Base-by-base conservation (phyloP, 345 rosid species). In the Gossypium anomalum region DNA sequence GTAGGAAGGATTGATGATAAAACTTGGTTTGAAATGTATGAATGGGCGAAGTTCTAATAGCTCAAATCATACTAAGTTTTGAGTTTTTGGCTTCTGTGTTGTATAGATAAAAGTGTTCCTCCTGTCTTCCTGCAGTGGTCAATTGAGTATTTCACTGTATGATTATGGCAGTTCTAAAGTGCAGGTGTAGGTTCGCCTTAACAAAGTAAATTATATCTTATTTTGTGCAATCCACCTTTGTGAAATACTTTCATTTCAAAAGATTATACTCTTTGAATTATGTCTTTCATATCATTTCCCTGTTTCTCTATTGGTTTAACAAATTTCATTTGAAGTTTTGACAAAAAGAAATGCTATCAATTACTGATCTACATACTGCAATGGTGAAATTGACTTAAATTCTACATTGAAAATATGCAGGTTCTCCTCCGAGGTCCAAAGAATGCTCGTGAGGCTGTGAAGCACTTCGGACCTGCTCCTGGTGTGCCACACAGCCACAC, bases 401-500 rank as follows among this genome's bases (percentile, higher is more conserved):
- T 68, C 22, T 34, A n/a, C 56, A 12, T 27, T 71, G 19, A 63
- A 67, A 58, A 57, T 29, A 13, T 61, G 20, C 72, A 90, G 92
- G 80, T 90, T 78, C 89, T 90, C 59, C 87, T 90, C 19, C 78
- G 95, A 73, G 92, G 92, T 56, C 92, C 92, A 8, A 90, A 90
- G 89, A 90, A 87, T 78, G 80, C 88, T 49, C 88, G 90, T 55
- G 91, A 90, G 80, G 92, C 89, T 0, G 92, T 88, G 75, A 90
- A 90, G 72, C 95, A 90, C 78, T 90, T 90, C 48, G 95, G 92
- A 62, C 90, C 91, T 5, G 95, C 95, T 38, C 95, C 92, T 45
- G 92, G 95, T 83, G 92, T 90, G 62, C 95, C 95, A 19, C 95
- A 88, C 84, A 88, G 88, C 83, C 91, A 87, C 80, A 81, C 89